A percentile compares a stretch with the other conserved stretches of the same genome.
Evolutionary conservation across 768 basidiomycete species (phyloP).

Genomic region (Tylopilus plumbeoviolaceoides): DNA sequence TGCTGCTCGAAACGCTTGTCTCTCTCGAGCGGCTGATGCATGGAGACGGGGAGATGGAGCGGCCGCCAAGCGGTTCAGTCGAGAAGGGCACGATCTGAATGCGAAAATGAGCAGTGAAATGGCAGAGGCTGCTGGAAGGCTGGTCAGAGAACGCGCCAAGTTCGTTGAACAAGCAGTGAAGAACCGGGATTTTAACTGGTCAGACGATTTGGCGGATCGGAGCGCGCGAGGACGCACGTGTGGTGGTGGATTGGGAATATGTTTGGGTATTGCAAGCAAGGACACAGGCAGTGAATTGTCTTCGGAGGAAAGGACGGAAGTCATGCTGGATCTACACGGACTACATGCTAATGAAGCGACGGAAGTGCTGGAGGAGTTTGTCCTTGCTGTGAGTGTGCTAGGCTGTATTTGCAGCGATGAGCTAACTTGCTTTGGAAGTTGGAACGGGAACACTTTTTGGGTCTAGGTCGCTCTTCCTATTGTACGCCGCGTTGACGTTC

Average conservation of each 20-base stretch:
- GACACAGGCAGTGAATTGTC: constrained; percentile 53
- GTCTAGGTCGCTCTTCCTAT: constrained; percentile 55
- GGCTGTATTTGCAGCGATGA: background rate
- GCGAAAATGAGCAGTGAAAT: constrained; percentile 87
- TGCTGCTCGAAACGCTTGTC: constrained; percentile 88
- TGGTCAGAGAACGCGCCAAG: constrained; percentile 79
- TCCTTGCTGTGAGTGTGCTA: constrained; percentile 66
- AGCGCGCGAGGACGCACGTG: constrained; percentile 65
- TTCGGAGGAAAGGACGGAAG: constrained; percentile 88
- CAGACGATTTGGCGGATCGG: constrained; percentile 81
- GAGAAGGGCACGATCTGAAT: constrained; percentile 93
- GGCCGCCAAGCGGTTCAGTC: constrained; percentile 88
- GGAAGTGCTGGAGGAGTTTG: constrained; percentile 85
- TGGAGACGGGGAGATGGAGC: constrained; percentile 96
- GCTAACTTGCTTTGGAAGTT: constrained; percentile 44
- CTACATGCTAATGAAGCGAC: constrained; percentile 91
- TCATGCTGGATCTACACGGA: constrained; percentile 86
- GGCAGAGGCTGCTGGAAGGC: constrained; percentile 73
- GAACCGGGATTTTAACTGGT: constrained; percentile 65
- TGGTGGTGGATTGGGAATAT: constrained; percentile 82
- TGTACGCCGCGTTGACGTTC: background rate
- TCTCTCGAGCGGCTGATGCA: constrained; percentile 92
- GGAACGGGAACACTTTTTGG: constrained; percentile 84
- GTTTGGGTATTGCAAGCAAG: constrained; percentile 77
- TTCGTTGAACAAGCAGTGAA: constrained; percentile 75